Conservation (phyloP, 768 basidiomycete species). For the Pleurotus cornucopiae region DNA sequence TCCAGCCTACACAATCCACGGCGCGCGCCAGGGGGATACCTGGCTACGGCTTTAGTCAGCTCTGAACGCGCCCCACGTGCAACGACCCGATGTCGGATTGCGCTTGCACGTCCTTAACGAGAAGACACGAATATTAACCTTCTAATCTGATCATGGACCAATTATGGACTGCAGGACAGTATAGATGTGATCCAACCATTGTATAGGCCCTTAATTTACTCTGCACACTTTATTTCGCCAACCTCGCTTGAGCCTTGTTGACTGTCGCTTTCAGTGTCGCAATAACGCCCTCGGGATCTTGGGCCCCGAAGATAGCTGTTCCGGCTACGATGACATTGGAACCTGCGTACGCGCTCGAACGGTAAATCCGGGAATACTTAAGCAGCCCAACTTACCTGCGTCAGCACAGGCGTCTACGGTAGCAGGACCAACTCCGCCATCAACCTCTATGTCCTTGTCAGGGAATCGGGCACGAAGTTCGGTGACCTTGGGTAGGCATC, state of each 20-base stretch:
- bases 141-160: background rate
- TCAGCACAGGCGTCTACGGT: slow-evolving; percentile 85
- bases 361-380: background rate
- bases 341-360: slow-evolving; percentile 41
- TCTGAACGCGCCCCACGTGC: too few species aligned
- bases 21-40: too few species aligned
- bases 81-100: background rate
- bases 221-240: slow-evolving; percentile 15
- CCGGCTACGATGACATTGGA: slow-evolving; percentile 99
- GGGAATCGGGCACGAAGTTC: slow-evolving; percentile 91
- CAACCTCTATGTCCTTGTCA: slow-evolving; percentile 94
- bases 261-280: slow-evolving; percentile 64
- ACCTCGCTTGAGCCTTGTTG: slow-evolving; percentile 57
- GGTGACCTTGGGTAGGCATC: slow-evolving; percentile 89
- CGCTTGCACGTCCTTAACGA: background rate
- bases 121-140: background rate
- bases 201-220: slow-evolving; percentile 8
- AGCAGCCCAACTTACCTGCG: slow-evolving; percentile 53
- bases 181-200: background rate
- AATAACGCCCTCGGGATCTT: slow-evolving; percentile 79
- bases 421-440: slow-evolving; percentile 93
- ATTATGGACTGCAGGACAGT: background rate
- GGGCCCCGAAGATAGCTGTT: slow-evolving; percentile 86
- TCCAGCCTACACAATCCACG: background rate
- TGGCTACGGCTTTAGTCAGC: too few species aligned